phyloP scores from a whole-genome alignment of 2,329 filamentous ascomycete species.

The Epichloe baconii region DNA sequence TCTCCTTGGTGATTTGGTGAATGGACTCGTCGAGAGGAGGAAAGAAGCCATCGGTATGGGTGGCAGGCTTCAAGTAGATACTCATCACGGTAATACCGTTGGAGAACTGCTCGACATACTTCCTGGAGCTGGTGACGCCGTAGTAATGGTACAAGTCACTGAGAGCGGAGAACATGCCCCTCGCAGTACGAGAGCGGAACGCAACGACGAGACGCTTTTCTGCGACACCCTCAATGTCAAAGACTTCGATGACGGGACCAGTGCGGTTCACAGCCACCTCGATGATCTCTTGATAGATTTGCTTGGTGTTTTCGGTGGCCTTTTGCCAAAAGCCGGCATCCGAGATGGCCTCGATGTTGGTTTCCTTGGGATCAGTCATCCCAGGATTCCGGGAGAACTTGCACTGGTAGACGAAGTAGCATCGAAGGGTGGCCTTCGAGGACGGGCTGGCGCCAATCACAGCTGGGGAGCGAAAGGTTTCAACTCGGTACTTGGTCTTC shows the following conservation, averaged over 20 bases:
- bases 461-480: constrained; percentile 90
- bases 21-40: constrained; percentile 90
- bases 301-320: constrained; percentile 88
- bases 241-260: constrained; percentile 94
- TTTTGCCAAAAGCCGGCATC: constrained; percentile 93
- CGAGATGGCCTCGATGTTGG: constrained; percentile 78
- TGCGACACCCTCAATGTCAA: constrained; percentile 79
- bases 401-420: constrained; percentile 98
- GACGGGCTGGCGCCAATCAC: constrained; percentile 54
- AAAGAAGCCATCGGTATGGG: constrained; percentile 40
- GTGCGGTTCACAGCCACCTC: constrained; percentile 70
- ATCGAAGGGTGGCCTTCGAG: constrained; percentile 74
- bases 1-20: constrained; percentile 97
- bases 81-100: constrained; percentile 98
- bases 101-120: constrained; percentile 98
- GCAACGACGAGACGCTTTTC: constrained; percentile 93
- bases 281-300: constrained; percentile 91
- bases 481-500: constrained; percentile 72
- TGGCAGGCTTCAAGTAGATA: constrained; percentile 71
- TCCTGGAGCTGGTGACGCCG: constrained; percentile 85
- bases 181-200: constrained; percentile 83
- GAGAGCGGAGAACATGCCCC: constrained; percentile 87
- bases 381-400: constrained; percentile 65
- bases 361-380: constrained; percentile 65
- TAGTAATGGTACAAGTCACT: constrained; percentile 99